Conservation (phyloP, 768 basidiomycete genomes). For the Suillus discolor region DNA sequence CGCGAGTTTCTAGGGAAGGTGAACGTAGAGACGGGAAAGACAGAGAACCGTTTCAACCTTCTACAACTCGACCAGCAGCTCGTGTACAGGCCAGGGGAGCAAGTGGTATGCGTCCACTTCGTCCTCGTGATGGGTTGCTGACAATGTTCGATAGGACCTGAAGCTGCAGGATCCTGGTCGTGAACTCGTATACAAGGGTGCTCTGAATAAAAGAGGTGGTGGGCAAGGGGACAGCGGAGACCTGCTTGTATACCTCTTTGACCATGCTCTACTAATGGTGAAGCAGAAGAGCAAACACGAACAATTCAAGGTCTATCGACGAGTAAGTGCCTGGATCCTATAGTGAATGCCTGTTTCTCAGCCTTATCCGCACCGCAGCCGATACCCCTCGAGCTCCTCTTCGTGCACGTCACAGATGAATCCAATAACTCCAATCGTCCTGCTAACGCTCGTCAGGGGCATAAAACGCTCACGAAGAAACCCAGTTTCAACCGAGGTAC, state of each 20-base stretch:
- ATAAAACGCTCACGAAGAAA: constrained; percentile 46
- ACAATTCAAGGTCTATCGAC: constrained; percentile 90
- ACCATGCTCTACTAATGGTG: constrained; percentile 94
- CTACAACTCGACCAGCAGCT: constrained; percentile 92
- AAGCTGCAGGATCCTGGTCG: constrained; percentile 85
- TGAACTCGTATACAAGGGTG: constrained; percentile 89
- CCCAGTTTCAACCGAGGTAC: constrained; percentile 43
- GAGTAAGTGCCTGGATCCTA: constrained; percentile 53
- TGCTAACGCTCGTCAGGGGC: constrained; percentile 42
- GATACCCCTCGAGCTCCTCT: constrained; percentile 91
- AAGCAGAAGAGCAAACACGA: constrained; percentile 94
- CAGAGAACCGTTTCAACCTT: constrained; percentile 96
- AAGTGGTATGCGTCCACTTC: constrained; percentile 61
- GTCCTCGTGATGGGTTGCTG: neutral
- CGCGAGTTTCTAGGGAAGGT: constrained; percentile 85
- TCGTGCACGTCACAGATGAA: constrained; percentile 81
- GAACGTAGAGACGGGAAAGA: constrained; percentile 91
- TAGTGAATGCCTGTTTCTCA: neutral
- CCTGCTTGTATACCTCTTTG: constrained; percentile 92
- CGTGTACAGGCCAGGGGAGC: constrained; percentile 85
- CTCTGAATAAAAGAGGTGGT: constrained; percentile 81
- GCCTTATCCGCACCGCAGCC: constrained; percentile 54
- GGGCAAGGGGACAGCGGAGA: constrained; percentile 80
- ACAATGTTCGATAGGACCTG: constrained; percentile 60
- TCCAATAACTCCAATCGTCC: constrained; percentile 31